phyloP scores from a whole-genome alignment of 305 asterid species.

The Euphrasia arctica region DNA sequence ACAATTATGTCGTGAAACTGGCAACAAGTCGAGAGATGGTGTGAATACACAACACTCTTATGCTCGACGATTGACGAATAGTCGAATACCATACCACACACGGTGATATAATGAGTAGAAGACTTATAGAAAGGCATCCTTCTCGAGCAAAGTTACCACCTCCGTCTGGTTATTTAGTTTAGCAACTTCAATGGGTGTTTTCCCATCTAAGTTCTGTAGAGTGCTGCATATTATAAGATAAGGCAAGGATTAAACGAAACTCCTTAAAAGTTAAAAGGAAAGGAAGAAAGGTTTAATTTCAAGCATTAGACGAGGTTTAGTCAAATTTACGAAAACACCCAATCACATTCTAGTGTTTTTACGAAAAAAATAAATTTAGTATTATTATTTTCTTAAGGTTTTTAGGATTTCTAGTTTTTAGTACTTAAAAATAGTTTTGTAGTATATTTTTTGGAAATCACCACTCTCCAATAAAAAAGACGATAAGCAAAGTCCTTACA shows the following conservation, averaged over 20 bases:
- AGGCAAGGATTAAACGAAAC: constrained; percentile 1
- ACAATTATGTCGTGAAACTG: too few relatives aligned
- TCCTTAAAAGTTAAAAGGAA: neutral
- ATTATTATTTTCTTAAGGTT: too few relatives aligned
- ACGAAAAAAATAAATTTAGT: too few relatives aligned
- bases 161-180: too few relatives aligned
- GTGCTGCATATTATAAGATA: constrained; percentile 51
- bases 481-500: constrained; percentile 50
- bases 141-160: too few relatives aligned
- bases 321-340: neutral
- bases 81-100: constrained; percentile 28
- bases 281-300: too few relatives aligned
- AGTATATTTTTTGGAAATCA: neutral
- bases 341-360: neutral
- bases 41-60: constrained; percentile 15
- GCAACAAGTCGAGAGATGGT: constrained; percentile 29
- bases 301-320: neutral
- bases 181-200: too few relatives aligned
- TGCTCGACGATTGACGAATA: too few relatives aligned
- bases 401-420: too few relatives aligned
- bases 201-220: too few relatives aligned
- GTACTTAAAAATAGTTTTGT: too few relatives aligned
- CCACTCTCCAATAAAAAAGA: neutral
- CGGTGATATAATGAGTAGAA: constrained; percentile 20
- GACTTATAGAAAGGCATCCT: constrained; percentile 79